Percentiles rank a stretch among this genome's conserved stretches.
Evolutionary conservation across 2,329 filamentous ascomycete genomes (phyloP).

Genomic region (Ascochyta rabiei): DNA sequence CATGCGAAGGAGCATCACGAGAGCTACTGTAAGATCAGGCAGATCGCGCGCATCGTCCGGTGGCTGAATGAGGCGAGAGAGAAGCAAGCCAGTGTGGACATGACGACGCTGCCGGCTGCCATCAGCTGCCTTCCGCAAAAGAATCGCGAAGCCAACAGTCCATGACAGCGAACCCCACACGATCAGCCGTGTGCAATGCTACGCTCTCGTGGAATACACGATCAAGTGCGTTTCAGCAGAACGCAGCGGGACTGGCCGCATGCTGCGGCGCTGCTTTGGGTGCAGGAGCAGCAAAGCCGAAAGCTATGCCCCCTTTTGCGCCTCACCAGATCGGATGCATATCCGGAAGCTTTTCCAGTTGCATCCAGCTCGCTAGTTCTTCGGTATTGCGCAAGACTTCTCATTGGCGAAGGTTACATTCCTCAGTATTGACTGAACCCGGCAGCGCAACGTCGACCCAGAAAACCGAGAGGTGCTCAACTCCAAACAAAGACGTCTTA

Average conservation of each 20-base stretch:
- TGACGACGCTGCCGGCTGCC: conserved; percentile 4
- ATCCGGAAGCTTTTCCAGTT: conserved; percentile 4
- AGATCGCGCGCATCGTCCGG: conserved; percentile 25
- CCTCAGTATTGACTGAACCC: conserved; percentile 13
- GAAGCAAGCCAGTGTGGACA: neutral
- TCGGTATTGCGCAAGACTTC: conserved; percentile 7
- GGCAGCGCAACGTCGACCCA: conserved; percentile 15
- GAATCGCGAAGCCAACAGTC: conserved; percentile 2
- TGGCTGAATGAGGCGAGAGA: conserved; percentile 18
- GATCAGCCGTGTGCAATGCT: neutral
- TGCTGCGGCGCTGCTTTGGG: conserved; percentile 6
- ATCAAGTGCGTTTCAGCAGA: conserved; percentile 8
- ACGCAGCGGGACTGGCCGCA: conserved; percentile 13
- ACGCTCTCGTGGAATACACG: conserved; percentile 4
- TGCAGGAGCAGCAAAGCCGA: conserved; percentile 5
- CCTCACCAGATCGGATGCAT: neutral
- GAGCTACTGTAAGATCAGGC: conserved; percentile 27
- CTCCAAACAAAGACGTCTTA: conserved; percentile 13
- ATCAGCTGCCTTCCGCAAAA: neutral
- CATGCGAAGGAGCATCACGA: conserved; percentile 33
- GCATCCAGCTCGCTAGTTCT: neutral
- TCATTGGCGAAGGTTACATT: conserved; percentile 13
- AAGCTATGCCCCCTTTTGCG: neutral
- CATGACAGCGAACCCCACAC: neutral
- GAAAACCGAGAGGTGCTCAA: conserved; percentile 7